Conservation (phyloP, 805 yeast genomes). For the Yamadazyma philogaea region DNA sequence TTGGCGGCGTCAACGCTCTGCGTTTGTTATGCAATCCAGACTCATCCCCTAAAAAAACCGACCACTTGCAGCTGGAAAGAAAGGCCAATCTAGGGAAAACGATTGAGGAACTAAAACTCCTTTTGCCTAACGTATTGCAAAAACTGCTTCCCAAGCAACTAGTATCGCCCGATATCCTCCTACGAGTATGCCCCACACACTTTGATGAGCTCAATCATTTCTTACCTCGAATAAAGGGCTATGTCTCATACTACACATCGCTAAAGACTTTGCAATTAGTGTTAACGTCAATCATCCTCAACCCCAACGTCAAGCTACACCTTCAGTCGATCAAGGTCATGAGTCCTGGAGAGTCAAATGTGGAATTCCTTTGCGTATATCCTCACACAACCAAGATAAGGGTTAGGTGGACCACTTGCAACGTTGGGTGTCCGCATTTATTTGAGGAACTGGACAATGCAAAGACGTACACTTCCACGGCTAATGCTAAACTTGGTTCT, state of each 20-base stretch:
- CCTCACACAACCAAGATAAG: conserved; percentile 47
- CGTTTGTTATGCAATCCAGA: not conserved
- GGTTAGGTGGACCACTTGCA: conserved; percentile 57
- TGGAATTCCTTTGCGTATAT: conserved; percentile 31
- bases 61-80: conserved; percentile 11
- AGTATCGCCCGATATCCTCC: conserved; percentile 45
- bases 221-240: conserved; percentile 57
- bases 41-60: not conserved
- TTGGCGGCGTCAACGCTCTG: not conserved
- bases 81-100: conserved; percentile 55
- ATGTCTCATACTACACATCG: conserved; percentile 52
- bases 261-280: conserved; percentile 54
- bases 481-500: conserved; percentile 38
- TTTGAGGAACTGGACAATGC: conserved; percentile 7
- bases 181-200: conserved; percentile 57
- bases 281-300: conserved; percentile 53
- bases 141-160: conserved; percentile 42
- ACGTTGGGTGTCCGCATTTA: conserved; percentile 50
- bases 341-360: conserved; percentile 11
- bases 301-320: conserved; percentile 52
- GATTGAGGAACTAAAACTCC: conserved; percentile 43
- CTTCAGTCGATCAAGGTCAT: conserved; percentile 39
- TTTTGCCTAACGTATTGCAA: conserved; percentile 51
- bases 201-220: conserved; percentile 42
- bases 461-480: conserved; percentile 25